These are phyloP conservation scores for Polytolypa hystricis DNA, from an alignment of 2,329 filamentous ascomycete species.

Conservation along the genomic window DNA sequence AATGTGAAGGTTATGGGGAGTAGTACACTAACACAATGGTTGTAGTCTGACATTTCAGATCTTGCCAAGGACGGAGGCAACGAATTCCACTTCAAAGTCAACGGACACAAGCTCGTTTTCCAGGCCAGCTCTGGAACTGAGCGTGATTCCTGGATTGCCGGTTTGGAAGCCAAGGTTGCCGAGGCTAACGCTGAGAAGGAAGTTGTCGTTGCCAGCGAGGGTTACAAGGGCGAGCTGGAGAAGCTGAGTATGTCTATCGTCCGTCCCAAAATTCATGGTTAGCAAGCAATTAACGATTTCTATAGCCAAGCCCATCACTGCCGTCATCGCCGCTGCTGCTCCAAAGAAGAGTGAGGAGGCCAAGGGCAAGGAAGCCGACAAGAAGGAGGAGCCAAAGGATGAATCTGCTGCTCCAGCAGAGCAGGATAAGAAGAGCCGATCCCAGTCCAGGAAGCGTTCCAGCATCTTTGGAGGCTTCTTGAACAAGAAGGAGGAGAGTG, in stretches of 20 bases:
- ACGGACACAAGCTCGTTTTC: constrained; percentile 87
- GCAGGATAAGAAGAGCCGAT: constrained; percentile 45
- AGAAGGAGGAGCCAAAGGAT: constrained; percentile 22
- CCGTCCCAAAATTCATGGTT: constrained; percentile 1
- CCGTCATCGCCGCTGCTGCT: constrained; percentile 22
- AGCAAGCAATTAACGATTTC: constrained; percentile 6
- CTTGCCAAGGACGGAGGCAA: constrained; percentile 61
- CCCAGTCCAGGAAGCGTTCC: constrained; percentile 46
- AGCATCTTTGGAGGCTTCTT: constrained; percentile 49
- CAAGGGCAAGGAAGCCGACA: constrained; percentile 17
- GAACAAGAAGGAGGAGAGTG: constrained; percentile 49
- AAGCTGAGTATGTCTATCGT: constrained; percentile 46
- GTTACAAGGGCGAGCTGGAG: constrained; percentile 78
- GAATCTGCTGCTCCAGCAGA: constrained; percentile 27
- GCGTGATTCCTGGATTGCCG: constrained; percentile 84
- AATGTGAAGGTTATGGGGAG: neutral
- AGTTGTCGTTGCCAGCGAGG: constrained; percentile 63
- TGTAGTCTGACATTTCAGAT: constrained; percentile 59
- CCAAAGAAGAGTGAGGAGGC: constrained; percentile 16
- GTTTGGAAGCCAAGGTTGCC: constrained; percentile 68
- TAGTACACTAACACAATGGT: constrained; percentile 7
- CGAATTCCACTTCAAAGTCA: constrained; percentile 78
- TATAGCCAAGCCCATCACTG: constrained; percentile 34
- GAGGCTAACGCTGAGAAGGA: constrained; percentile 76
- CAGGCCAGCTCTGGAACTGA: constrained; percentile 65